These are phyloP conservation scores for Albophoma yamanashiensis DNA, from an alignment of 2,329 filamentous ascomycete genomes.

Conservation along the genomic window DNA sequence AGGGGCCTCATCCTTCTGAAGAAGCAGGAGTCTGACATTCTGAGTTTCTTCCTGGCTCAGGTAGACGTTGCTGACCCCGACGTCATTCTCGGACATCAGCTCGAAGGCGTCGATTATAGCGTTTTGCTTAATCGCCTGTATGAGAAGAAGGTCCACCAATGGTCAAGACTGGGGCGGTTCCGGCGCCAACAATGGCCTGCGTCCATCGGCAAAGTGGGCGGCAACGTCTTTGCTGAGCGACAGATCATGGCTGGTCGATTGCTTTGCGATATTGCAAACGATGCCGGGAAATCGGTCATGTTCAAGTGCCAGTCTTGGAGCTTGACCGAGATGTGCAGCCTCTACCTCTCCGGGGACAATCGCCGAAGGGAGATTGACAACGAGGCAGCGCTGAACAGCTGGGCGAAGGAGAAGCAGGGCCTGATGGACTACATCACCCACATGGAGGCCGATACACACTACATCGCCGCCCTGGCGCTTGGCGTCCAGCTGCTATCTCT, in stretches of 20 bases:
- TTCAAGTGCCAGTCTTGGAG: constrained; percentile 97
- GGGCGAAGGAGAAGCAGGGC: constrained; percentile 67
- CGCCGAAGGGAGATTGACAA: constrained; percentile 78
- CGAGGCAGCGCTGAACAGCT: constrained; percentile 75
- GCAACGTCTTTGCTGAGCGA: constrained; percentile 87
- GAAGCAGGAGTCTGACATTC: constrained; percentile 73
- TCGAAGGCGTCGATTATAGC: constrained; percentile 96
- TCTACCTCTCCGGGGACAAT: constrained; percentile 68
- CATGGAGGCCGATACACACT: constrained; percentile 91
- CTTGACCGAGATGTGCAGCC: constrained; percentile 90
- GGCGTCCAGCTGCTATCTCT: constrained; percentile 86
- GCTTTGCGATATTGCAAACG: constrained; percentile 89
- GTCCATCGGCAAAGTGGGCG: constrained; percentile 73
- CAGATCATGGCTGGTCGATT: constrained; percentile 82
- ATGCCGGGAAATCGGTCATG: constrained; percentile 96
- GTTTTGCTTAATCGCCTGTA: constrained; percentile 77
- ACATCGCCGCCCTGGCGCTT: constrained; percentile 81
- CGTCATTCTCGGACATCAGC: constrained; percentile 83
- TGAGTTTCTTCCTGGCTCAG: constrained; percentile 82
- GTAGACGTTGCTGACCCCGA: constrained; percentile 85
- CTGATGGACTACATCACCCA: constrained; percentile 90
- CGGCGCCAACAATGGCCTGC: constrained; percentile 79
- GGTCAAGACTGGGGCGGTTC: constrained; percentile 86
- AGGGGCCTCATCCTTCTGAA: constrained; percentile 69
- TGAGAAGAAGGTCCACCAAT: constrained; percentile 84